Evolutionary conservation across 345 rosid genomes (phyloP), one percentile per base, ranked within the genome.

Genomic region (Sisymbrium altissimum): DNA sequence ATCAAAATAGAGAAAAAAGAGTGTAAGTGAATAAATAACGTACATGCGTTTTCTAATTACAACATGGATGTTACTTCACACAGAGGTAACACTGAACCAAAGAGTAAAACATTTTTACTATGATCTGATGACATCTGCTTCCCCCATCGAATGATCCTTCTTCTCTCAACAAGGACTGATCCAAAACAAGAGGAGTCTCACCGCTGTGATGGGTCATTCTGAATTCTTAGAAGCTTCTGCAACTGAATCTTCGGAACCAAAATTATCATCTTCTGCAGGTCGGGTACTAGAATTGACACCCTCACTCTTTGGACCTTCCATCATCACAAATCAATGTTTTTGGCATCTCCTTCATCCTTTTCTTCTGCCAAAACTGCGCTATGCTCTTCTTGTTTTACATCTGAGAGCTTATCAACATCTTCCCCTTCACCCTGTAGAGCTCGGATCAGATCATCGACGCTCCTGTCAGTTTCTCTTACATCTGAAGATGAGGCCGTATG

Each of bases 391-490:
- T 36, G 53, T 68, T 75, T 75, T 40, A 41, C 73, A 49, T 67
- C 45, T 29, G 52, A 48, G 68, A 58, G 36, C 46, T 67, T 67
- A 59, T 59, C 54, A 49, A 54, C 61, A 67, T 25, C 64, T 21
- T 41, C 50, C 57, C 58, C 74, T 60, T 52, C 74, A 61, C 74
- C 68, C 9, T 68, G 79, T 53, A 61, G 49, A 54, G 79, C 75
- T 76, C 71, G 60, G 19, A 76, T 55, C 66, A 76, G 58, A 76
- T 76, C 79, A 70, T 76, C 79, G 0, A 76, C 75, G 25, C 79
- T 69, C 5, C 60, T 38, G 23, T 76, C 79, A 63, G 19, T 70
- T 70, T 76, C 71, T 27, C 4, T 70, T 54, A 54, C 66, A 70
- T 45, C 53, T 55, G 71, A 23, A 54, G 66, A 27, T 3, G 46